Conservation (phyloP, 2,329 filamentous ascomycete genomes). For the Scopulariopsis brevicaulis region DNA sequence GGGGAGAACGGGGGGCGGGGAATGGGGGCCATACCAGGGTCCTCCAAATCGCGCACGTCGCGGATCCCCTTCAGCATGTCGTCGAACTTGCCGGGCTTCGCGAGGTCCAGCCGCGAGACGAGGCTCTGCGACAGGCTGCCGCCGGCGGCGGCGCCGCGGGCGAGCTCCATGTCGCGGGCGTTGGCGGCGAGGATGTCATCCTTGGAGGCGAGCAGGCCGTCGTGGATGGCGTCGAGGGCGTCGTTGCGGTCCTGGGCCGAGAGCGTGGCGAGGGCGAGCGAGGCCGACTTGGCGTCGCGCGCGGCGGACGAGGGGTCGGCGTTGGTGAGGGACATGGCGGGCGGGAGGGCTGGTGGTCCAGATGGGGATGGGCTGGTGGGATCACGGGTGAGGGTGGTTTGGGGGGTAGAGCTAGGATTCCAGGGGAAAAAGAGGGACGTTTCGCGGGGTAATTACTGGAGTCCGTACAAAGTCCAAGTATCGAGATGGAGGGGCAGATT, state of each 20-base stretch:
- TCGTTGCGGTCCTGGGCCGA: slow-evolving; percentile 67
- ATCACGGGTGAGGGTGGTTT: background rate
- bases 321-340: slow-evolving; percentile 76
- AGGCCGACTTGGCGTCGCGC: slow-evolving; percentile 66
- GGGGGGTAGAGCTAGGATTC: background rate
- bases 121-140: slow-evolving; percentile 73
- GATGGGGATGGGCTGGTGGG: background rate
- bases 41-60: slow-evolving; percentile 72
- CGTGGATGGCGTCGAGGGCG: slow-evolving; percentile 73
- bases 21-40: slow-evolving; percentile 55
- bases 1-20: background rate
- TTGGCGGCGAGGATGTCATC: slow-evolving; percentile 79
- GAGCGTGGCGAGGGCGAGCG: slow-evolving; percentile 72
- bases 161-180: slow-evolving; percentile 65
- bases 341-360: background rate
- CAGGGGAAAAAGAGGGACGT: background rate
- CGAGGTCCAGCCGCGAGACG: slow-evolving; percentile 78
- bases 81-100: slow-evolving; percentile 83
- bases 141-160: slow-evolving; percentile 59
- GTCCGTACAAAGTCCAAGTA: background rate
- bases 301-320: slow-evolving; percentile 71
- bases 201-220: slow-evolving; percentile 58
- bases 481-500: background rate
- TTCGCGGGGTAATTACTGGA: background rate
- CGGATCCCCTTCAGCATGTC: slow-evolving; percentile 95